These are phyloP conservation scores for Aspergillus baeticus DNA, from an alignment of 495 filamentous ascomycete species.

Conservation along the genomic window DNA sequence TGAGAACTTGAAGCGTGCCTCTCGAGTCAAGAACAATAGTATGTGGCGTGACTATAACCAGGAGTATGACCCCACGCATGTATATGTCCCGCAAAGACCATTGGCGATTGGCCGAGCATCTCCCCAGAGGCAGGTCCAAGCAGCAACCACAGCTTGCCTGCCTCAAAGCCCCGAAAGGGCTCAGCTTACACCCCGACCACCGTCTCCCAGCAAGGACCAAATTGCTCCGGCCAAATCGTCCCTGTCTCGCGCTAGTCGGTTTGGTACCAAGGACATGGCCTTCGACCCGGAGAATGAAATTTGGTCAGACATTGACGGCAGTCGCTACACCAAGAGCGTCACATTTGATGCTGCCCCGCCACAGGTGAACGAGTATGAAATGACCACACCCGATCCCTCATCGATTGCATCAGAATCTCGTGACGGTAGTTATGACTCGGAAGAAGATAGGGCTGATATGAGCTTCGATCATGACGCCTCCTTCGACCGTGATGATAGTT, in stretches of 20 bases:
- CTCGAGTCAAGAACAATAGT: constrained; percentile 93
- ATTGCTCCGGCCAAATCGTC: constrained; percentile 85
- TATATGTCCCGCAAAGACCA: constrained; percentile 74
- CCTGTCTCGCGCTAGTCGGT: constrained; percentile 65
- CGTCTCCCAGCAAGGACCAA: constrained; percentile 71
- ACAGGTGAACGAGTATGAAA: constrained; percentile 94
- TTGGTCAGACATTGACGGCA: constrained; percentile 68
- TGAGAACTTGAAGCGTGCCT: constrained; percentile 88
- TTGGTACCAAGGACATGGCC: constrained; percentile 56
- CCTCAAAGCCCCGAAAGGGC: constrained; percentile 17
- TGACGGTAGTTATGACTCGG: constrained; percentile 90
- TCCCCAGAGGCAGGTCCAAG: constrained; percentile 47
- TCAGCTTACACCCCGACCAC: constrained; percentile 41
- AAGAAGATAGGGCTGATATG: constrained; percentile 66
- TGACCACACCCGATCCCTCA: constrained; percentile 92
- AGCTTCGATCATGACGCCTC: constrained; percentile 70
- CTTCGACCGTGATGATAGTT: constrained; percentile 79
- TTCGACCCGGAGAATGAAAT: constrained; percentile 70
- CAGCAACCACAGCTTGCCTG: constrained; percentile 1
- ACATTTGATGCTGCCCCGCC: constrained; percentile 94
- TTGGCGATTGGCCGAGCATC: constrained; percentile 58
- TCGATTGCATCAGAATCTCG: constrained; percentile 84
- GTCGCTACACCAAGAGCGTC: constrained; percentile 89
- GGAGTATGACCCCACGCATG: constrained; percentile 82
- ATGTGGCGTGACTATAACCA: constrained; percentile 89